phyloP scores from a whole-genome alignment of 345 rosid species.

The Raphanus sativus region DNA sequence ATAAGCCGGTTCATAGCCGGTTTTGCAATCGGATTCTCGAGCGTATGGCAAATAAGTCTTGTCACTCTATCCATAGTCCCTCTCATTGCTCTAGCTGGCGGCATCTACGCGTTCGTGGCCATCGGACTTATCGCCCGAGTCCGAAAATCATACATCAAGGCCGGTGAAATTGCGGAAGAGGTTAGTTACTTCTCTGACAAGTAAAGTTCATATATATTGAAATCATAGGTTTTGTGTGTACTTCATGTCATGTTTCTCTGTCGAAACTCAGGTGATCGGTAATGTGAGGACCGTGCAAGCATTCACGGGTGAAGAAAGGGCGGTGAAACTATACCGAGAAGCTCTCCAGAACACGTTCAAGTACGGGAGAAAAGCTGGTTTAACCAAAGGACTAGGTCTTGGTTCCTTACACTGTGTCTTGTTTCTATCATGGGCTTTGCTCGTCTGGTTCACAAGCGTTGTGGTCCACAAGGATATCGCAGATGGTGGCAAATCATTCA shows the following conservation, averaged over 20 bases:
- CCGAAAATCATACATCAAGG: constrained; percentile 83
- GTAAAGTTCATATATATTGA: background rate
- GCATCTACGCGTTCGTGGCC: constrained; percentile 76
- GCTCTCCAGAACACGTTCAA: constrained; percentile 70
- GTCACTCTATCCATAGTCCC: constrained; percentile 96
- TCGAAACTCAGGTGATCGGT: constrained; percentile 67
- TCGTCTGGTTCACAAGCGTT: constrained; percentile 88
- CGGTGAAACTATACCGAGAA: constrained; percentile 63
- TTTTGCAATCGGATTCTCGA: constrained; percentile 74
- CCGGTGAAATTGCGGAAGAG: constrained; percentile 98
- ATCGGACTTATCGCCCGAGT: constrained; percentile 78
- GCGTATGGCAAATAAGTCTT: constrained; percentile 95
- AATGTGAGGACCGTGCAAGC: constrained; percentile 98
- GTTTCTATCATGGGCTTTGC: constrained; percentile 91
- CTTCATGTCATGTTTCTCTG: background rate
- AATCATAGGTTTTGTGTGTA: background rate
- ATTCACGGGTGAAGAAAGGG: constrained; percentile 88
- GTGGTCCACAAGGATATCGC: constrained; percentile 82
- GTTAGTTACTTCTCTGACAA: constrained; percentile 37
- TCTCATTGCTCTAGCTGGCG: constrained; percentile 90
- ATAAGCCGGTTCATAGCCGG: constrained; percentile 86
- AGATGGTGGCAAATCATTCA: constrained; percentile 88
- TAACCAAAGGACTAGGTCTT: constrained; percentile 88
- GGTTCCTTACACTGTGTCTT: constrained; percentile 84
- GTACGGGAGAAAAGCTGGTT: constrained; percentile 82